These are phyloP conservation scores for Ascoidea asiatica DNA, from an alignment of 805 yeast genomes.

Conservation along the genomic window DNA sequence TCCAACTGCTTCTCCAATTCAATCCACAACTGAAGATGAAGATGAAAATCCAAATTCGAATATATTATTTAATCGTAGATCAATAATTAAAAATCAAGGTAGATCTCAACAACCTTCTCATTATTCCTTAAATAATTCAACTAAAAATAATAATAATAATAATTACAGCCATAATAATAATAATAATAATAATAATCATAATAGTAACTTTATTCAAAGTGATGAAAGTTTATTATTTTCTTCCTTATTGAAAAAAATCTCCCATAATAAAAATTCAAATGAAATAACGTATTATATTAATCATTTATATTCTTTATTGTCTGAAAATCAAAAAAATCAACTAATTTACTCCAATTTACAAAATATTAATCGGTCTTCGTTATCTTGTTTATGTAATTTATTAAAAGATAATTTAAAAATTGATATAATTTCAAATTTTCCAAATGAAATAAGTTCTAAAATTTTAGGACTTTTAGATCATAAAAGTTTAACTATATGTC, in stretches of 20 bases:
- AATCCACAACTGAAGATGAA: conserved; percentile 15
- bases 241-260: conserved; percentile 6
- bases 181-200: conserved; percentile 9
- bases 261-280: conserved; percentile 16
- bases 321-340: conserved; percentile 11
- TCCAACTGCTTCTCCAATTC: conserved; percentile 51
- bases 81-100: no score
- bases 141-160: background rate
- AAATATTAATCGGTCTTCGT: conserved; percentile 41
- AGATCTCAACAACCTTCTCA: background rate
- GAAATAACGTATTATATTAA: conserved; percentile 11
- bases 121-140: conserved; percentile 5
- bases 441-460: conserved; percentile 57
- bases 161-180: background rate
- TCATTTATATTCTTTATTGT: conserved; percentile 9
- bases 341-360: conserved; percentile 39
- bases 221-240: conserved; percentile 1
- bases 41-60: conserved; percentile 9
- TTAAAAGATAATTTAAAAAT: conserved; percentile 47
- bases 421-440: conserved; percentile 60
- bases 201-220: conserved; percentile 3
- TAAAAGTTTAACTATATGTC: conserved; percentile 42
- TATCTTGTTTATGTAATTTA: conserved; percentile 43
- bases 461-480: conserved; percentile 56
- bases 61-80: conserved; percentile 6